Conservation (phyloP, 2,329 filamentous ascomycete genomes). For the Lomentospora prolificans region DNA sequence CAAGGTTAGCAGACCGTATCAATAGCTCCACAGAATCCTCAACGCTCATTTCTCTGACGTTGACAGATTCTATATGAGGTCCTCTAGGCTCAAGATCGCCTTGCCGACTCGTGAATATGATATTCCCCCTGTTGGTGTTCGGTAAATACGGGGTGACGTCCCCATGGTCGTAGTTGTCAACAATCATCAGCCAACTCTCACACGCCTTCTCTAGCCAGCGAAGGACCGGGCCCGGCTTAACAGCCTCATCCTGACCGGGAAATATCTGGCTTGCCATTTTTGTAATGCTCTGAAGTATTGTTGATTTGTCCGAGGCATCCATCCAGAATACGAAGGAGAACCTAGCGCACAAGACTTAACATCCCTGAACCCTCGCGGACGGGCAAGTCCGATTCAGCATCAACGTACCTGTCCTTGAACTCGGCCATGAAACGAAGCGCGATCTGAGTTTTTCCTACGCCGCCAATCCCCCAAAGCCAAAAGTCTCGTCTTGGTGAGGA, state of each 20-base stretch:
- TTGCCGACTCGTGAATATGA: slow-evolving; percentile 19
- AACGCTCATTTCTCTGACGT: not conserved
- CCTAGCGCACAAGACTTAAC: slow-evolving; percentile 11
- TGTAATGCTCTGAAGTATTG: slow-evolving; percentile 16
- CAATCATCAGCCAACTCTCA: slow-evolving; percentile 20
- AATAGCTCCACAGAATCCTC: not conserved
- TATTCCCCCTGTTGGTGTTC: slow-evolving; percentile 13
- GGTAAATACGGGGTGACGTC: slow-evolving; percentile 14
- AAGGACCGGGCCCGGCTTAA: slow-evolving; percentile 9
- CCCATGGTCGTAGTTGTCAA: slow-evolving; percentile 19
- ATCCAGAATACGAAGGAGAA: slow-evolving; percentile 21
- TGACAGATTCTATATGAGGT: not conserved
- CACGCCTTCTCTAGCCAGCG: slow-evolving; percentile 12
- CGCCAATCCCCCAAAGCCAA: slow-evolving; percentile 19
- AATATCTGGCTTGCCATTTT: slow-evolving; percentile 10
- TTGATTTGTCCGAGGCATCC: slow-evolving; percentile 16
- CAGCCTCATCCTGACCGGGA: not conserved
- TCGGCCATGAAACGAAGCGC: slow-evolving; percentile 17
- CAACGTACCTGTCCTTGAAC: slow-evolving; percentile 13
- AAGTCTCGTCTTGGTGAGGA: slow-evolving; percentile 13
- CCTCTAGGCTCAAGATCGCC: slow-evolving; percentile 1
- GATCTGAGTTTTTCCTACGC: slow-evolving; percentile 22
- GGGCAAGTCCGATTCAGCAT: too few relatives aligned
- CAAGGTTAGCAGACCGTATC: not conserved
- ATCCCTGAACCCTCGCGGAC: too few relatives aligned